phyloP scores from a whole-genome alignment of 306 rosid species.

The Glycyrrhiza uralensis region DNA sequence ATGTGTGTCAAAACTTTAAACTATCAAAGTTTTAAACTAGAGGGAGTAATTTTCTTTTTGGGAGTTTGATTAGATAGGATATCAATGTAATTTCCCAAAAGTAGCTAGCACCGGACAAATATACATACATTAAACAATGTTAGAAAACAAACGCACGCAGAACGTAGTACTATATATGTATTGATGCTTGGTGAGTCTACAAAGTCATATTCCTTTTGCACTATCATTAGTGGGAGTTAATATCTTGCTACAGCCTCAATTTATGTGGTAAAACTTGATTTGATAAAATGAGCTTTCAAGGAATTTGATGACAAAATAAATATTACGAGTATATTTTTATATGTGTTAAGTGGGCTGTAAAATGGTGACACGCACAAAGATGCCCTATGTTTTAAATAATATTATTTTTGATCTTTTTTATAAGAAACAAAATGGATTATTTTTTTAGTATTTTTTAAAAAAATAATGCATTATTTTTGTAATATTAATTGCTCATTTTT shows the following conservation, averaged over 20 bases:
- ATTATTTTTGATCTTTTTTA: too few species aligned
- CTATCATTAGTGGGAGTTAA: slow-evolving; percentile 19
- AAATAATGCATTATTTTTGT: too few species aligned
- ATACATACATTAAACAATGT: neutral
- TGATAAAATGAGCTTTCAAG: neutral
- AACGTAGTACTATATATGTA: neutral
- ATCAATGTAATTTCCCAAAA: neutral
- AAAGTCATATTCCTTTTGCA: slow-evolving; percentile 27
- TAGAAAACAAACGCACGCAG: neutral
- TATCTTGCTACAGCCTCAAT: neutral
- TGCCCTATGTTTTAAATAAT: neutral
- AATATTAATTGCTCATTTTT: too few species aligned
- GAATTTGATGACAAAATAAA: slow-evolving; percentile 7
- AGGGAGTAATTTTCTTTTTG: neutral
- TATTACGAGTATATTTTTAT: neutral
- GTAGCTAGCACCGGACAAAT: neutral
- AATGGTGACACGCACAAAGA: slow-evolving; percentile 4
- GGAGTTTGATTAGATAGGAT: neutral
- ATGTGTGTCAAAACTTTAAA: too few species aligned
- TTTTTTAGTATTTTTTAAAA: too few species aligned
- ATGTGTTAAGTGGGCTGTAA: neutral
- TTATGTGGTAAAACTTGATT: slow-evolving; percentile 13
- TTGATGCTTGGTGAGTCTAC: slow-evolving; percentile 21
- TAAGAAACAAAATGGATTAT: too few species aligned
- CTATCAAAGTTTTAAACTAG: too few species aligned